A percentile compares a stretch with the other conserved stretches of the same genome.
phyloP scores from a whole-genome alignment of 805 yeast genomes.

The Priceomyces haplophilus region DNA sequence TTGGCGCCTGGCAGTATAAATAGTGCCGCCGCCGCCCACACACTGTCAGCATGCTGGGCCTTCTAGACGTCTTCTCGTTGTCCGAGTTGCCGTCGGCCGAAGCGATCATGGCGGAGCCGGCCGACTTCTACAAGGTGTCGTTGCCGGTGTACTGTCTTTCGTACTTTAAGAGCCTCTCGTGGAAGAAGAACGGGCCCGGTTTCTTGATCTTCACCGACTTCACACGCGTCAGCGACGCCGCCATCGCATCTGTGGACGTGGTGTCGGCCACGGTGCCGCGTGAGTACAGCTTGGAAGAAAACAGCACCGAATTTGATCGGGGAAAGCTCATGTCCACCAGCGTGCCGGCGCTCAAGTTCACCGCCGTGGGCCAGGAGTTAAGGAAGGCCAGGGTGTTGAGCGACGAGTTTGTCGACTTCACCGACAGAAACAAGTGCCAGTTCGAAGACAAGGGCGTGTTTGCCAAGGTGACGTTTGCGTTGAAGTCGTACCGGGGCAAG shows the following conservation, averaged over 20 bases:
- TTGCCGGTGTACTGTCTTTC: slow-evolving; percentile 12
- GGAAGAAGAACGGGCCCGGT: slow-evolving; percentile 12
- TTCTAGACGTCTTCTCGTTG: slow-evolving; percentile 4
- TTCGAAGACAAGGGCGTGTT: slow-evolving; percentile 11
- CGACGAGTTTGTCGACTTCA: slow-evolving; percentile 8
- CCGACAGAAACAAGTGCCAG: slow-evolving; percentile 7
- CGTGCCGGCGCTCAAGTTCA: slow-evolving; percentile 7
- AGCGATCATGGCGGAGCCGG: slow-evolving; percentile 1
- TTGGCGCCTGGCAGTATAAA: too few species aligned
- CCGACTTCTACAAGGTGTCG: slow-evolving; percentile 7
- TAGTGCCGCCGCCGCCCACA: too few species aligned
- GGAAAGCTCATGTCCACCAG: slow-evolving; percentile 8
- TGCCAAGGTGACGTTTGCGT: slow-evolving; percentile 8
- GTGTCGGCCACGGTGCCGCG: slow-evolving; percentile 4
- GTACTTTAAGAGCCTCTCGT: slow-evolving; percentile 7
- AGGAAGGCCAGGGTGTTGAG: slow-evolving; percentile 2
- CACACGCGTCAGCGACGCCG: slow-evolving; percentile 7
- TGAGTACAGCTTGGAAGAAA: slow-evolving; percentile 4
- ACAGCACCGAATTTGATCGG: not conserved
- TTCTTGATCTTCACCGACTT: slow-evolving; percentile 13
- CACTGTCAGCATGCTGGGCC: not conserved
- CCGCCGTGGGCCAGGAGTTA: slow-evolving; percentile 5
- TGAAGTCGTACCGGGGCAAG: slow-evolving; percentile 9
- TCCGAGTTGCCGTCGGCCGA: slow-evolving; percentile 8
- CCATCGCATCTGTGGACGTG: slow-evolving; percentile 3